Conservation (phyloP, 2,329 filamentous ascomycete genomes). For the Verticillium longisporum region DNA sequence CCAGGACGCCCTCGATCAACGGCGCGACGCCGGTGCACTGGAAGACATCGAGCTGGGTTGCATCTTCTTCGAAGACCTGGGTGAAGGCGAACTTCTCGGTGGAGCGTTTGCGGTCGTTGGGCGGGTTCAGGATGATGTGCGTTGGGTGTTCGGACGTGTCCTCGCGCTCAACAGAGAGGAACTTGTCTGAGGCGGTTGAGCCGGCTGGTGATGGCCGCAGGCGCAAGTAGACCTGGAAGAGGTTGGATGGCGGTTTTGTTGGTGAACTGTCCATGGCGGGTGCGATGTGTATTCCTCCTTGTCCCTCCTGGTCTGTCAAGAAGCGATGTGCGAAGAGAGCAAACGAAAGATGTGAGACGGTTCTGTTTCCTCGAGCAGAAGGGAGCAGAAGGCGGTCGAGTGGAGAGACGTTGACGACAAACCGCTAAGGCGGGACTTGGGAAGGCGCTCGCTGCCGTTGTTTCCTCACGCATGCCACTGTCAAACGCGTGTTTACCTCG, state of each 20-base stretch:
- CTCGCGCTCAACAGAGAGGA: slow-evolving; percentile 67
- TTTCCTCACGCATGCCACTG: too few species aligned
- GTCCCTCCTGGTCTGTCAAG: too few species aligned
- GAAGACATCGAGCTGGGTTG: slow-evolving; percentile 81
- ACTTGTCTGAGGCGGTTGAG: slow-evolving; percentile 51
- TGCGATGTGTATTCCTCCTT: not conserved
- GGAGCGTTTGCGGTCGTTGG: slow-evolving; percentile 77
- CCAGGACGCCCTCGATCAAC: slow-evolving; percentile 75
- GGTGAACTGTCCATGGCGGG: slow-evolving; percentile 9
- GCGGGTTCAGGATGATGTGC: slow-evolving; percentile 72
- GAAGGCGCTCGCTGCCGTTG: too few species aligned
- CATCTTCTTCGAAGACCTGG: slow-evolving; percentile 81
- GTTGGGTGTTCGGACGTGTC: slow-evolving; percentile 42
- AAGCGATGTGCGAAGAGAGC: not conserved
- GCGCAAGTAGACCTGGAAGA: slow-evolving; percentile 90
- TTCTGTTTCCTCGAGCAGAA: too few species aligned
- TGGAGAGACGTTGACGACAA: too few species aligned
- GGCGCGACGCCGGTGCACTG: slow-evolving; percentile 67
- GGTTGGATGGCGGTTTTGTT: slow-evolving; percentile 27
- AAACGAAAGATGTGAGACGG: too few species aligned
- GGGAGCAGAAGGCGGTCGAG: too few species aligned
- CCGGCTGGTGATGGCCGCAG: slow-evolving; percentile 60
- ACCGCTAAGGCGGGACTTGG: too few species aligned
- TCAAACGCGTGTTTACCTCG: too few species aligned
- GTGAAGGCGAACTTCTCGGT: slow-evolving; percentile 95